phyloP scores from a whole-genome alignment of 2,329 filamentous ascomycete genomes.

The Venturia carpophila region DNA sequence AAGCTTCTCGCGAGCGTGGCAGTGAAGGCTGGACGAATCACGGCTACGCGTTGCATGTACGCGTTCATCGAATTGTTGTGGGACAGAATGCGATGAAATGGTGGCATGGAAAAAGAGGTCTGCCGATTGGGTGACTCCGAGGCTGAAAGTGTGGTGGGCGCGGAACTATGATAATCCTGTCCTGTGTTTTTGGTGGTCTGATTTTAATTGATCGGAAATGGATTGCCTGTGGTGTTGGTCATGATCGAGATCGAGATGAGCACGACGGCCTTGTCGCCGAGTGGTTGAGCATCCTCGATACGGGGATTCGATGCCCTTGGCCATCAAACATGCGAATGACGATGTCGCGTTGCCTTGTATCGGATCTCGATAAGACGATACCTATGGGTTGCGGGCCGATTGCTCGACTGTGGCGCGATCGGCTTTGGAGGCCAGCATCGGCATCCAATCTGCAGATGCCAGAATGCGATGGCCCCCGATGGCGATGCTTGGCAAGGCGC shows the following conservation, averaged over 20 bases:
- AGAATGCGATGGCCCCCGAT: not conserved
- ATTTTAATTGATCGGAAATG: not conserved
- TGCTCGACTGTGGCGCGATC: not conserved
- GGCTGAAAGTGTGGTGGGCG: no score
- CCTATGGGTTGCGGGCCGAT: slow-evolving; percentile 6
- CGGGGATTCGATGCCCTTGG: not conserved
- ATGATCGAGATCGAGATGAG: not conserved
- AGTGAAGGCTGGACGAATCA: not conserved
- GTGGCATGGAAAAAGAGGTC: not conserved
- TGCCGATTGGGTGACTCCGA: not conserved
- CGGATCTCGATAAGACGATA: not conserved
- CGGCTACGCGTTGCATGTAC: not conserved
- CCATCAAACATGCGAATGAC: slow-evolving; percentile 2
- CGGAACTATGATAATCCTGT: not conserved
- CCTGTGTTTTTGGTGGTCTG: not conserved
- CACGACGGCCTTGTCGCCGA: not conserved
- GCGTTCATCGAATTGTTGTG: not conserved
- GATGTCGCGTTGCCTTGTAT: not conserved
- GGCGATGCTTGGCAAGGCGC: not conserved
- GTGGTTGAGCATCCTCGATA: not conserved
- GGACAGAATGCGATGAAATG: not conserved
- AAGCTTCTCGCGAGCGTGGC: not conserved
- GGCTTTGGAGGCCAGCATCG: not conserved
- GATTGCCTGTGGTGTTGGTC: not conserved
- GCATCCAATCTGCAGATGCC: not conserved